These are phyloP conservation scores for Anethum foeniculum DNA, from an alignment of 140 eudicot species.

Conservation along the genomic window DNA sequence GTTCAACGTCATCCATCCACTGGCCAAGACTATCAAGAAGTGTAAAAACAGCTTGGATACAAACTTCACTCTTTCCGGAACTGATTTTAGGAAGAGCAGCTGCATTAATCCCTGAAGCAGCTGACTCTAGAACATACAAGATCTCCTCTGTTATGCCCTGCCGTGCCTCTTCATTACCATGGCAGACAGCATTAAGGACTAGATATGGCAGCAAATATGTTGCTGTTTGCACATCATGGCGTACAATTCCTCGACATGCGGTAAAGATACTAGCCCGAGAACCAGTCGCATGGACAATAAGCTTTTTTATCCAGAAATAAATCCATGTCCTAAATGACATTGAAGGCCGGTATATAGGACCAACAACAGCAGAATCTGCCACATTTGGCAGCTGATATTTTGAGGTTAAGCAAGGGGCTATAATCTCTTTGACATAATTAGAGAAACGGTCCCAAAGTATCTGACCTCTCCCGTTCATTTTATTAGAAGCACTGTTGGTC, in stretches of 20 bases:
- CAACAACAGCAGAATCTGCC: constrained; percentile 68
- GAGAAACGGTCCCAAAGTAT: constrained; percentile 95
- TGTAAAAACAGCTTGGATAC: constrained; percentile 90
- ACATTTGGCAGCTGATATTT: constrained; percentile 74
- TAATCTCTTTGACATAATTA: constrained; percentile 87
- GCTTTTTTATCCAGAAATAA: constrained; percentile 71
- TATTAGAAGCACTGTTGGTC: constrained; percentile 19
- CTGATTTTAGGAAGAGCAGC: constrained; percentile 54
- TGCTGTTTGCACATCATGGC: constrained; percentile 97
- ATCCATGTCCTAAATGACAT: constrained; percentile 93
- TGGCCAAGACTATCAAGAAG: constrained; percentile 98
- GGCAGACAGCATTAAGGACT: constrained; percentile 78
- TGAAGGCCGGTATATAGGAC: constrained; percentile 78
- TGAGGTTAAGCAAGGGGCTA: constrained; percentile 98
- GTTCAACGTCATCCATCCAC: constrained; percentile 94
- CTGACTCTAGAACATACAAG: constrained; percentile 79
- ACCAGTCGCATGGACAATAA: constrained; percentile 78
- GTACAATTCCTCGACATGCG: constrained; percentile 94
- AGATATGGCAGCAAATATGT: constrained; percentile 82
- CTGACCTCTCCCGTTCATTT: constrained; percentile 73
- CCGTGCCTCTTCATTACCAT: constrained; percentile 92
- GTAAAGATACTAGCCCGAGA: constrained; percentile 81
- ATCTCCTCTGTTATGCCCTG: constrained; percentile 80
- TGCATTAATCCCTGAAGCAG: constrained; percentile 60
- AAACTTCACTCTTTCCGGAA: constrained; percentile 92